Percentiles rank a stretch among this genome's conserved stretches.
Evolutionary conservation across 805 yeast genomes (phyloP).

Genomic region (Zygosaccharomyces pseudorouxii): DNA sequence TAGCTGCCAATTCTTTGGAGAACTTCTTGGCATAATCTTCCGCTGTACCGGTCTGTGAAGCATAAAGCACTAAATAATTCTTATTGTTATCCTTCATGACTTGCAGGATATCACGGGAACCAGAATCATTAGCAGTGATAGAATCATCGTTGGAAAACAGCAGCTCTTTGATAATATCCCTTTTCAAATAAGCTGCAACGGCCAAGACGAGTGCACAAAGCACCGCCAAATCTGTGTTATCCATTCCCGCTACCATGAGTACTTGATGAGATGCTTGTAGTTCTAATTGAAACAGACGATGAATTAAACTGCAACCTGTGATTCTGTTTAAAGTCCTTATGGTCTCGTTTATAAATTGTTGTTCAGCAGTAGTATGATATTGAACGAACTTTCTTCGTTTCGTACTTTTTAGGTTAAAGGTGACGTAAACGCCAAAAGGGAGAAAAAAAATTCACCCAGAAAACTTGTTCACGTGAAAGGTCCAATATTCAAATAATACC

Average conservation of each 20-base stretch:
- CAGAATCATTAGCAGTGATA: slow-evolving; percentile 36
- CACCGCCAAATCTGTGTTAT: slow-evolving; percentile 66
- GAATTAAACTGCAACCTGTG: background rate
- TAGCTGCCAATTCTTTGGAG: slow-evolving; percentile 79
- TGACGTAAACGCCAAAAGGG: background rate
- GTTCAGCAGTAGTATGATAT: background rate
- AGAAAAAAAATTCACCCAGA: slow-evolving; percentile 3
- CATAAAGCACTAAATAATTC: slow-evolving; percentile 76
- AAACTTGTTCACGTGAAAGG: background rate
- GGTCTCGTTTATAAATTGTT: background rate
- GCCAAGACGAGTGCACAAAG: slow-evolving; percentile 63
- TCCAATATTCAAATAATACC: background rate
- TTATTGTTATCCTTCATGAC: slow-evolving; percentile 59
- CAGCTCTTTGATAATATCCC: slow-evolving; percentile 44
- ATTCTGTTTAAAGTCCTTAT: background rate
- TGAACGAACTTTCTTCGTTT: background rate
- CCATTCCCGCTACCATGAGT: slow-evolving; percentile 50
- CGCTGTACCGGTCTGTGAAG: slow-evolving; percentile 98
- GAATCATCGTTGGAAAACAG: slow-evolving; percentile 36
- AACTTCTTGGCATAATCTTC: slow-evolving; percentile 93
- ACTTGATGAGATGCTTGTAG: background rate
- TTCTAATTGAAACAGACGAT: background rate
- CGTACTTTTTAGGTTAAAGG: background rate
- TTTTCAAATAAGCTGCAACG: slow-evolving; percentile 60
- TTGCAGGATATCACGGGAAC: slow-evolving; percentile 54